phyloP scores from a whole-genome alignment of 108 stramenopile species.

The Aureococcus anophagefferens region DNA sequence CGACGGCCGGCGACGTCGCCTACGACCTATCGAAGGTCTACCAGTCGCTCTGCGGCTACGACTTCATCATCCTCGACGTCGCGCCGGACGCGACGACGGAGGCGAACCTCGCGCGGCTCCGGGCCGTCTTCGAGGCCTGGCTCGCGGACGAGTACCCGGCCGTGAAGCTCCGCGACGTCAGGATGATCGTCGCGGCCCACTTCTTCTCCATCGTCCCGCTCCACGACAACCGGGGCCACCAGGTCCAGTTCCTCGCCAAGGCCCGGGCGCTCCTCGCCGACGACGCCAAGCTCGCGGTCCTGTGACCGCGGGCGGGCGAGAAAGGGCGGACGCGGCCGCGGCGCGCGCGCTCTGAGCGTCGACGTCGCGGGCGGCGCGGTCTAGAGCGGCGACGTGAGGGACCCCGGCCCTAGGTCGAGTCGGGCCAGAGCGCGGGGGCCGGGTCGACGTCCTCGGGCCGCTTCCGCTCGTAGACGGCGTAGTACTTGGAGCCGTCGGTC shows the following conservation, averaged over 20 bases:
- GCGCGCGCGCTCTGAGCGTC: too few relatives aligned
- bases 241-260: slow-evolving; percentile 8
- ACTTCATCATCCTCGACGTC: slow-evolving; percentile 20
- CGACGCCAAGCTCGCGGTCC: too few relatives aligned
- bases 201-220: slow-evolving; percentile 22
- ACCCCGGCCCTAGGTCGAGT: too few relatives aligned
- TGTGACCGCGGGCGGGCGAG: too few relatives aligned
- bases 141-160: slow-evolving; percentile 11
- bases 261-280: not conserved
- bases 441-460: not conserved
- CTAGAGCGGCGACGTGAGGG: too few relatives aligned
- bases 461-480: slow-evolving; percentile 54
- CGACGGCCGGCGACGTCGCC: slow-evolving; percentile 14
- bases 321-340: too few relatives aligned
- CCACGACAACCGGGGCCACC: slow-evolving; percentile 21
- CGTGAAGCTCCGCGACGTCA: slow-evolving; percentile 4
- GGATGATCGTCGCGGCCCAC: slow-evolving; percentile 15
- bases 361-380: too few relatives aligned
- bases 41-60: slow-evolving; percentile 20
- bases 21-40: slow-evolving; percentile 25
- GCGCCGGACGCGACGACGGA: not conserved
- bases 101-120: not conserved
- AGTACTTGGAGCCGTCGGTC: slow-evolving; percentile 45
- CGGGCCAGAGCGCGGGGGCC: not conserved
- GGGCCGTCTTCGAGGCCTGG: not conserved